These are phyloP conservation scores for Thermothielavioides terrestris DNA, from an alignment of 495 filamentous ascomycete genomes.

Conservation along the genomic window DNA sequence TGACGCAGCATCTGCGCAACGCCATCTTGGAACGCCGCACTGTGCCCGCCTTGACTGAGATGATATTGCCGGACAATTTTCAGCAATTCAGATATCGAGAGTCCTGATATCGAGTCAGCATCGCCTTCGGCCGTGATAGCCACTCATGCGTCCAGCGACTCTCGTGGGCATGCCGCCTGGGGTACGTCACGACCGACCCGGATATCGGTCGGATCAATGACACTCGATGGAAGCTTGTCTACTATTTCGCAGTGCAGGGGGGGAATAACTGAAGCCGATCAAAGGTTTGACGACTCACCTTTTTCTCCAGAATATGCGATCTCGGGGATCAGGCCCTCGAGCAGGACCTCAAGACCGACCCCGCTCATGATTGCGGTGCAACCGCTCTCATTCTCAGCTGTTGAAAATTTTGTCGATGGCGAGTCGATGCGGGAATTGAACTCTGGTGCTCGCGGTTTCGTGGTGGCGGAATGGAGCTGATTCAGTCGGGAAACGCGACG, in stretches of 20 bases:
- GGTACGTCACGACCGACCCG: no score
- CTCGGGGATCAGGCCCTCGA: slow-evolving; percentile 61
- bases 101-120: slow-evolving; percentile 17
- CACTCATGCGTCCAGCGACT: no score
- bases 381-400: slow-evolving; percentile 19
- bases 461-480: slow-evolving; percentile 6
- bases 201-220: no score
- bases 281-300: slow-evolving; percentile 47
- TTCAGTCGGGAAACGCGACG: background rate
- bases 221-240: no score
- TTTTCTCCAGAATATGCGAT: slow-evolving; percentile 58
- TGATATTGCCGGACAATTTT: slow-evolving; percentile 26
- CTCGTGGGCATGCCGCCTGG: no score
- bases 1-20: background rate
- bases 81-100: slow-evolving; percentile 19
- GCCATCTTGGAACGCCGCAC: slow-evolving; percentile 4
- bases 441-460: slow-evolving; percentile 14
- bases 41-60: slow-evolving; percentile 7
- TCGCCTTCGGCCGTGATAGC: background rate
- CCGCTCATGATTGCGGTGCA: slow-evolving; percentile 45
- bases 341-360: slow-evolving; percentile 57
- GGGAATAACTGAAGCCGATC: background rate
- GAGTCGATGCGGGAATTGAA: slow-evolving; percentile 19
- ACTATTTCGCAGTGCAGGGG: no score
- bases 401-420: slow-evolving; percentile 11